phyloP scores from a whole-genome alignment of 495 filamentous ascomycete genomes.

The Penicillium steckii region DNA sequence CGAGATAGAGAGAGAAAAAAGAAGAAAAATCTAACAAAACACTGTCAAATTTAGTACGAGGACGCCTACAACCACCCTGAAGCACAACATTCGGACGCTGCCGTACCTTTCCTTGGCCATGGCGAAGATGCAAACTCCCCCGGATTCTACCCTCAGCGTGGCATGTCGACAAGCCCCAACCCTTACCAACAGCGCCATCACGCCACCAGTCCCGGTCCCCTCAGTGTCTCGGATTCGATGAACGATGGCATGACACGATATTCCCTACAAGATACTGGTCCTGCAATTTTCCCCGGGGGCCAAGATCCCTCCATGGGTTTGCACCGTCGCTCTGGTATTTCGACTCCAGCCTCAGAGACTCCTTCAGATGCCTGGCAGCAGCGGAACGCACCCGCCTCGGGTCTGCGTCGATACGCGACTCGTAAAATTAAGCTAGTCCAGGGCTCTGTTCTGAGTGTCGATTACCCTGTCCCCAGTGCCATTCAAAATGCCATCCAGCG shows the following conservation, averaged over 20 bases:
- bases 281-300: conserved; percentile 41
- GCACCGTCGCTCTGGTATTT: conserved; percentile 20
- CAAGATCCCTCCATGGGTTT: conserved; percentile 52
- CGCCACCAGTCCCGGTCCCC: conserved; percentile 9
- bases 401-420: conserved; percentile 84
- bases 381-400: conserved; percentile 65
- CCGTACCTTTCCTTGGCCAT: conserved; percentile 11
- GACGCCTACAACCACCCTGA: background rate
- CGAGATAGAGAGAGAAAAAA: too few species aligned
- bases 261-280: conserved; percentile 35
- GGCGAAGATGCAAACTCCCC: conserved; percentile 1
- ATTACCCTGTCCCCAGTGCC: conserved; percentile 95
- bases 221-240: conserved; percentile 59
- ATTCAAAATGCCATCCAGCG: conserved; percentile 94
- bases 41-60: conserved; percentile 15
- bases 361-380: conserved; percentile 74
- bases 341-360: conserved; percentile 36
- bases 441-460: conserved; percentile 91
- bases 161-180: background rate
- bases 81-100: background rate
- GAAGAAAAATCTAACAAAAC: conserved; percentile 1
- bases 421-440: conserved; percentile 95
- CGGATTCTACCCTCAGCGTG: background rate
- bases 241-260: conserved; percentile 44
- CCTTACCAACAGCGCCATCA: background rate